Evolutionary conservation across 192 early-diverging fungal genomes (phyloP), one percentile per base, ranked within the genome.

Genomic region (Coemansia sp.): DNA sequence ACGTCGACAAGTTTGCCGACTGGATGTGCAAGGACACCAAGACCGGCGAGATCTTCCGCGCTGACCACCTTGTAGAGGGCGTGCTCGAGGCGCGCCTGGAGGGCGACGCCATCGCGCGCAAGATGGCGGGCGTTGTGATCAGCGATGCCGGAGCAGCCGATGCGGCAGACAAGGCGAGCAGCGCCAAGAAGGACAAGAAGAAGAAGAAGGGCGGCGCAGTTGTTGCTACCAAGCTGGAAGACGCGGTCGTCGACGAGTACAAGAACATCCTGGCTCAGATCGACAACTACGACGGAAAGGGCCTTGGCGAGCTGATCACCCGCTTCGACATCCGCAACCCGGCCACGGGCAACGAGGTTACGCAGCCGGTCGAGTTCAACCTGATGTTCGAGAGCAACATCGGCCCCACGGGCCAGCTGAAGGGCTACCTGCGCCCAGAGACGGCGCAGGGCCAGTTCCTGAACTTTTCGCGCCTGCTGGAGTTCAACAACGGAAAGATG

Each of bases 391-490:
- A 93, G 54, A 95, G 89, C 59, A 93, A 85, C 78, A 98, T 99
- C 71, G 97, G 97, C 61, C 97, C 97, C 56, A 96, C 95, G 42
- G 97, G 97, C 56, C 86, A 94, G 30, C 80, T 93, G 68, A 91
- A 93, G 81, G 93, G 94, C 59, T 98, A 88, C 79, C 85, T 99
- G 62, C 89, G 97, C 23, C 97, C 97, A 45, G 97, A 99, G 81
- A 99, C 97, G n/a, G 95, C 97, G 29, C 97, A 99, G 84, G 97
- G 97, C 69, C 97, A 99, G 79, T 99, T 99, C 75, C 78, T 99
- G 60, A 98, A 98, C 86, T 99, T 99, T 69, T 93, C 95, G 83
- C 84, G 87, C 20, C 85, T 99, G 45, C 85, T 98, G 50, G 97
- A 99, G 71, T 95, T 91, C 83, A 99, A 99, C 85, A 96, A 93